Evolutionary conservation across 345 rosid species (phyloP), one percentile per base, ranked within the genome.

Genomic region (Noccaea caerulescens): DNA sequence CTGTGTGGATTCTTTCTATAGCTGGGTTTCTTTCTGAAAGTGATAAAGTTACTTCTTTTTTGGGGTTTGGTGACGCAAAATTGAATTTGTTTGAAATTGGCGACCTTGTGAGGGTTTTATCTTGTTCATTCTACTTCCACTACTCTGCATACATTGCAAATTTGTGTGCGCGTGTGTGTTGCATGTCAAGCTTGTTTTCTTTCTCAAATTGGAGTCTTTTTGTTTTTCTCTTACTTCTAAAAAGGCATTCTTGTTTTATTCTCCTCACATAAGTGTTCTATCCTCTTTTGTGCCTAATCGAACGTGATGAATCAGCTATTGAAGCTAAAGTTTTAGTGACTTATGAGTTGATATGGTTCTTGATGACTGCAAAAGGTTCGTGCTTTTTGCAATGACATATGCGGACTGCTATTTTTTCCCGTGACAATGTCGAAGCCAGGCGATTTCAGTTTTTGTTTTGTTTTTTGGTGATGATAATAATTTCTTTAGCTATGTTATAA

Each of bases 41-140:
- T 58, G 14, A 32, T 0, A 63, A 68, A 69, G 66, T 76, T 69
- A 10, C 55, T 53, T 54, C 45, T 6, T 75, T 61, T 39, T 75
- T 43, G 25, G 51, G 13, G 63, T 75, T 54, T 8, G 25, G 78
- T 59, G 63, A 25, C 36, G 55, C 11, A 14, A 61, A 38, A 10
- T 32, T 39, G 67, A 6, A 2, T 56, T 4, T 12, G 3, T 1
- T 42, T 32, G 52, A 44, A 66, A 68, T 18, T 43, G 54, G 16
- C 44, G 11, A 12, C 5, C 30, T 3, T 13, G 11, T 42, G 37
- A 12, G 38, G 60, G 51, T 25, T 25, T 38, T 12, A 0, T 20
- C 10, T 4, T 38, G 8, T 68, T 45, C 73, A 36, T 37, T 45
- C 56, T 57, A 20, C 5, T 64, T 12, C 16, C 3, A 7, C n/a